phyloP scores from a whole-genome alignment of 352 stramenopile genomes.

The Globisporangium uncinulatum region DNA sequence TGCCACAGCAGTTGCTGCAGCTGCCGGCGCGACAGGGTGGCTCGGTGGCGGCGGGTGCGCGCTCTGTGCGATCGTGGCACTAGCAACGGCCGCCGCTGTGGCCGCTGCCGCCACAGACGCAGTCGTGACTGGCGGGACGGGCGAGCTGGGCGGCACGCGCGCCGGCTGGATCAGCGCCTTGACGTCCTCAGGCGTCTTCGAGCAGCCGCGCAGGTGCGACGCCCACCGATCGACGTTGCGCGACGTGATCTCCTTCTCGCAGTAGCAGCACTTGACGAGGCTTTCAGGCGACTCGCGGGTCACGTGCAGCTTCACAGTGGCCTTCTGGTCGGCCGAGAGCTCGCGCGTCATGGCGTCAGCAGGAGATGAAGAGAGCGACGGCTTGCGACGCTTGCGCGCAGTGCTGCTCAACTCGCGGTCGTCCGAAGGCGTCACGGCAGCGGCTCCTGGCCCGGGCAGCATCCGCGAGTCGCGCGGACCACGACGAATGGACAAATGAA shows the following conservation, averaged over 20 bases:
- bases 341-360: constrained; percentile 43
- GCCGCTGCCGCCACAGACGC: neutral
- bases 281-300: constrained; percentile 51
- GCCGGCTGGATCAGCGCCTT: constrained; percentile 74
- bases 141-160: constrained; percentile 11
- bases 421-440: neutral
- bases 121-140: too few species aligned
- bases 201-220: constrained; percentile 69
- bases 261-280: constrained; percentile 74
- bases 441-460: too few species aligned
- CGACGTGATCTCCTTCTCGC: constrained; percentile 80
- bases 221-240: constrained; percentile 83
- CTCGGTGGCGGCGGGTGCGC: too few species aligned
- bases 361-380: neutral
- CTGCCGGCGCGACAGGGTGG: neutral
- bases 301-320: constrained; percentile 72
- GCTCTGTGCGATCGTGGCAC: too few species aligned
- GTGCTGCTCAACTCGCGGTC: neutral
- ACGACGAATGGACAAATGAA: too few species aligned
- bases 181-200: constrained; percentile 70
- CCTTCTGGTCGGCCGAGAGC: constrained; percentile 63
- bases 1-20: neutral
- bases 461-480: too few species aligned
- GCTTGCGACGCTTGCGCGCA: constrained; percentile 8
- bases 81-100: neutral